Evolutionary conservation across 805 yeast species (phyloP), one percentile per base, ranked within the genome.

Genomic region (Candida endomychidarum): DNA sequence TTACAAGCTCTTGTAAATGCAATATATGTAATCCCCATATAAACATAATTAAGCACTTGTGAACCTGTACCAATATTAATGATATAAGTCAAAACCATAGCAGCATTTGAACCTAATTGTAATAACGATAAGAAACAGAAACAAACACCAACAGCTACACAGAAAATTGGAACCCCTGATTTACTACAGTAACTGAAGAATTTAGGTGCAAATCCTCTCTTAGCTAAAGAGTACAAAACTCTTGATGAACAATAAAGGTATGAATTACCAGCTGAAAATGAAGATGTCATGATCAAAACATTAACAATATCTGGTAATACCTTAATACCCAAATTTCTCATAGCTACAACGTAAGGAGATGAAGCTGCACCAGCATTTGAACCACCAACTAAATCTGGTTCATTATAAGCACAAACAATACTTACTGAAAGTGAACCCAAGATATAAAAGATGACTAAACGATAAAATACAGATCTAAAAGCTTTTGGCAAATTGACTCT

Each of bases 251-350:
- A 80, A 54, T 78, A 86, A 25, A 85, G 76, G 56, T 80, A 83
- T 2, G 91, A 83, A 58, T 86, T 86, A 38, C 95, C 96, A 2
- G 95, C 89, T 25, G 89, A 81, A 49, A 86, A 82, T 0, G 90
- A 83, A 1, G 93, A 76, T 4, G 86, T 70, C 40, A 88, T 70
- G 39, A 88, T 72, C 18, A 86, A 76, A 1, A 78, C 93, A 60
- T 88, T 88, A 42, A 88, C 88, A 44, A 88, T 72, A 53, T 81
- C 77, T 21, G 95, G 95, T 34, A 87, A 67, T 0, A 75, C 81
- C 21, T 67, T 75, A 40, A 88, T 83, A 1, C 77, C 74, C 53
- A 86, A 63, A 40, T 70, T 72, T 41, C 65, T 61, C 88, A 88
- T 87, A 2, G 91, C 91, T 51, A 87, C 78, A 38, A 86, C 93